Evolutionary conservation across 495 filamentous ascomycete genomes (phyloP).

Genomic region (Endocarpon pusillum): DNA sequence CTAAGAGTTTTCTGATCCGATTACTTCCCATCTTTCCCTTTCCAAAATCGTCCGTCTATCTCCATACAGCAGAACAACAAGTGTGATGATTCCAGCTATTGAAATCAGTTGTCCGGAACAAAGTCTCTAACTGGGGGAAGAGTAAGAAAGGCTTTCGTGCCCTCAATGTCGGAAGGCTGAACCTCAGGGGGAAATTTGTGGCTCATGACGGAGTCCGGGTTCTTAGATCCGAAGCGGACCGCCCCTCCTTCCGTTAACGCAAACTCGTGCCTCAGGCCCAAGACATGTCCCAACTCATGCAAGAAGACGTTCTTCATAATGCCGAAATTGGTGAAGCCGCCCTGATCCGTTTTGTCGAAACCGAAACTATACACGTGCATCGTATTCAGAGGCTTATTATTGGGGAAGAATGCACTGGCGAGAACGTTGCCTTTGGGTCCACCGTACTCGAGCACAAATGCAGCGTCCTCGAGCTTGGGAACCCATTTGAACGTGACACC

Average conservation of each 20-base stretch:
- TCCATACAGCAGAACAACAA: too few relatives aligned
- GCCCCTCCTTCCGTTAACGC: conserved; percentile 2
- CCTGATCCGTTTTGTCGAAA: background rate
- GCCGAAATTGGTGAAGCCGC: background rate
- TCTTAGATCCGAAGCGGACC: conserved; percentile 2
- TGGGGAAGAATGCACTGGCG: conserved; percentile 2
- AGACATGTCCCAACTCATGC: conserved; percentile 7
- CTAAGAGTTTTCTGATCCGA: too few relatives aligned
- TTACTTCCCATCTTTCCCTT: too few relatives aligned
- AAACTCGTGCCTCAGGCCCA: conserved; percentile 7
- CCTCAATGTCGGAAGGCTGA: conserved; percentile 4
- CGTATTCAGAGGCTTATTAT: background rate
- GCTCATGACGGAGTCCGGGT: conserved; percentile 6
- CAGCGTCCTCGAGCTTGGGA: conserved; percentile 3
- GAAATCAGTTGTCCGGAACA: too few relatives aligned
- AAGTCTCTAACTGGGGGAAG: too few relatives aligned
- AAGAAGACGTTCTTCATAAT: conserved; percentile 6
- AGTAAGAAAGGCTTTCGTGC: conserved; percentile 5
- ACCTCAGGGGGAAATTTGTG: conserved; percentile 4
- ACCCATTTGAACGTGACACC: conserved; percentile 7
- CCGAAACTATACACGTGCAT: background rate
- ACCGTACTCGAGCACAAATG: conserved; percentile 5
- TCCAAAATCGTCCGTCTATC: too few relatives aligned
- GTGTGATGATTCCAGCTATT: too few relatives aligned
- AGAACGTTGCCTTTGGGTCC: conserved; percentile 2